Evolutionary conservation across 768 basidiomycete species (phyloP), one percentile per base, ranked within the genome.

Genomic region (Phaeotremella skinneri): DNA sequence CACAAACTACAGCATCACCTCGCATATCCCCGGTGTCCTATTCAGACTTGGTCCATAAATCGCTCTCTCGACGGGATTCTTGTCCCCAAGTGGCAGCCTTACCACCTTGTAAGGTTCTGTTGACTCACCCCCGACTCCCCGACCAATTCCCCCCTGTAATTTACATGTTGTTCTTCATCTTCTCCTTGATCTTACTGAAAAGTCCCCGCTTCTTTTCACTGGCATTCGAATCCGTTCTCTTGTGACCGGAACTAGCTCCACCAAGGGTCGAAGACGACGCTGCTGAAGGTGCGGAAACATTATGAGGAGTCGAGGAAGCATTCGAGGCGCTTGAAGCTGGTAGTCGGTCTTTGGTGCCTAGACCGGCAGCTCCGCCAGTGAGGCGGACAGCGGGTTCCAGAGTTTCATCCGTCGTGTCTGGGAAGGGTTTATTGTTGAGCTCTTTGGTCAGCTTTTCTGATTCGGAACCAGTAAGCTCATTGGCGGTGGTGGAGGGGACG

Each of bases 171-270:
- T 45, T 45, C 63, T 65, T 67, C 29, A 69, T 52, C 50, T 72
- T 58, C 16, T 58, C 67, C 57, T 73, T 73, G 48, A 73, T 29
- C 64, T 73, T 73, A 42, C 59, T 55, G 49, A 73, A 66, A 45
- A 73, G 64, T 17, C 72, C 72, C 4, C 50, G 49, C 58, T 71
- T 71, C 61, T 69, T 72, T 23, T 60, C 61, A 29, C 51, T 60
- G 43, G 45, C 56, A 32, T 52, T 34, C 4, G 30, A 34, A 16
- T 37, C 32, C 7, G 51, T 34, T 13, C 51, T 30, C 5, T 23
- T 6, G 27, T 52, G 51, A n/a, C 51, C 51, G 4, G 51, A 34
- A 16, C 43, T 21, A 21, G 43, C 42, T 14, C 55, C 58, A 21
- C 51, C 51, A 29, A 31, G 45, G 23, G 56, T 57, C 4, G 29